These are phyloP conservation scores for Gypsophila paniculata DNA, from an alignment of 179 eudicot species.

Conservation along the genomic window DNA sequence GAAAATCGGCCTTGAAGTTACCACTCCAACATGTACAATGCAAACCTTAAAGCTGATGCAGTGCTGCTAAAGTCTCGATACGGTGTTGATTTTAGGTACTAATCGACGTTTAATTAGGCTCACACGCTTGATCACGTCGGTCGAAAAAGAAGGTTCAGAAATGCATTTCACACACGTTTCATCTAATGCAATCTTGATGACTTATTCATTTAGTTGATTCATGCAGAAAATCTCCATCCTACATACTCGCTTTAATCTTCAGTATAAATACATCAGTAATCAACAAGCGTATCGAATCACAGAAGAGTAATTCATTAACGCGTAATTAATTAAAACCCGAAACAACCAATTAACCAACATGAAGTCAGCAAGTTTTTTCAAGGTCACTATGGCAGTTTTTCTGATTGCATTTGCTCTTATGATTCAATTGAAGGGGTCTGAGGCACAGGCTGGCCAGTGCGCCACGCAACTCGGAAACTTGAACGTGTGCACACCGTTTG, in stretches of 20 bases:
- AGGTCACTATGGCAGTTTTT: conserved; percentile 18
- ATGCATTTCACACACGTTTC: conserved; percentile 12
- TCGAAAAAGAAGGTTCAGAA: conserved; percentile 9
- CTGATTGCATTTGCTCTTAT: conserved; percentile 23
- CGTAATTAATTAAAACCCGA: background rate
- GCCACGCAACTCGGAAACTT: conserved; percentile 39
- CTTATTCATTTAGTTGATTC: conserved; percentile 14
- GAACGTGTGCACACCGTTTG: conserved; percentile 59
- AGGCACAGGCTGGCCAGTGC: conserved; percentile 35
- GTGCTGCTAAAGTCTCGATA: too few species aligned
- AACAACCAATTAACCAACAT: background rate
- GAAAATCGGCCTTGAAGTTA: too few species aligned
- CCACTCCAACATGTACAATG: too few species aligned
- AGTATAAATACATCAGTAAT: conserved; percentile 13
- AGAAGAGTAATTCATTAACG: background rate
- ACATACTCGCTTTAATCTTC: background rate
- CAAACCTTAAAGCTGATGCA: too few species aligned
- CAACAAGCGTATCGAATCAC: background rate
- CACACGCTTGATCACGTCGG: conserved; percentile 12
- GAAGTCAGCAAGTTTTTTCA: conserved; percentile 17
- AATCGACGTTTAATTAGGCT: background rate
- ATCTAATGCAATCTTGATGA: conserved; percentile 12
- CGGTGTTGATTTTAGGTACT: background rate
- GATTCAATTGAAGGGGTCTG: conserved; percentile 28
- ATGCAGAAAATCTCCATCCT: conserved; percentile 10